Percentiles rank a stretch among this genome's conserved stretches.
These are phyloP conservation scores for Pyrenophora seminiperda DNA, from an alignment of 2,329 filamentous ascomycete species.

Conservation along the genomic window DNA sequence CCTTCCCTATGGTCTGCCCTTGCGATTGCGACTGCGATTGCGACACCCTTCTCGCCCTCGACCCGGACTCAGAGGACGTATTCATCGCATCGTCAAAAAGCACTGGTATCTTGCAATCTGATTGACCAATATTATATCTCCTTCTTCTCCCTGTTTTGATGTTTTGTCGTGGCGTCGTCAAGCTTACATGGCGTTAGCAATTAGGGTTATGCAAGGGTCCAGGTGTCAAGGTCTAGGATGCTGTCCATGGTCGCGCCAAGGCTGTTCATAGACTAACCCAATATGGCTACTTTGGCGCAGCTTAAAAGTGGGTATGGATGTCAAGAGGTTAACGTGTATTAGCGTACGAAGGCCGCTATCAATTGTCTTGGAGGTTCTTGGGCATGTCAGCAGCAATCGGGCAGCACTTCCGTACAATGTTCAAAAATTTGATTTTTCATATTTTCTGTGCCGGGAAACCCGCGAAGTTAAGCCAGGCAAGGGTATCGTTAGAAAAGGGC, in stretches of 20 bases:
- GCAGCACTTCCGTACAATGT: conserved; percentile 29
- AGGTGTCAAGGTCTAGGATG: too few species aligned
- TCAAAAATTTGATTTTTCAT: conserved; percentile 13
- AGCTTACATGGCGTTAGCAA: too few species aligned
- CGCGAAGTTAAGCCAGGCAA: neutral
- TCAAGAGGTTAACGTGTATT: too few species aligned
- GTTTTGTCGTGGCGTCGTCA: too few species aligned
- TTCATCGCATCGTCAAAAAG: conserved; percentile 51
- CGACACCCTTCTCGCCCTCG: conserved; percentile 20
- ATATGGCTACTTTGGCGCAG: too few species aligned
- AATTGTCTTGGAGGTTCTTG: neutral
- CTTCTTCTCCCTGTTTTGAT: too few species aligned
- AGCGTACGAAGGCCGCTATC: too few species aligned
- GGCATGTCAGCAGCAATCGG: conserved; percentile 5
- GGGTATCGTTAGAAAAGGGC: conserved; percentile 32
- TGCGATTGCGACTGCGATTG: neutral
- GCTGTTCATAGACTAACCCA: too few species aligned
- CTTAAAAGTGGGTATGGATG: too few species aligned
- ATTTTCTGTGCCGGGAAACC: neutral
- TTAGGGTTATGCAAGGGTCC: too few species aligned
- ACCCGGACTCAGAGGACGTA: conserved; percentile 31
- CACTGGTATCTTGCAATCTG: neutral
- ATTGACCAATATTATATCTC: neutral
- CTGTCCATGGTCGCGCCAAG: too few species aligned
- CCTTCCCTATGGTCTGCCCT: too few species aligned